phyloP scores from a whole-genome alignment of 345 rosid genomes.

The Hirschfeldia incana region DNA sequence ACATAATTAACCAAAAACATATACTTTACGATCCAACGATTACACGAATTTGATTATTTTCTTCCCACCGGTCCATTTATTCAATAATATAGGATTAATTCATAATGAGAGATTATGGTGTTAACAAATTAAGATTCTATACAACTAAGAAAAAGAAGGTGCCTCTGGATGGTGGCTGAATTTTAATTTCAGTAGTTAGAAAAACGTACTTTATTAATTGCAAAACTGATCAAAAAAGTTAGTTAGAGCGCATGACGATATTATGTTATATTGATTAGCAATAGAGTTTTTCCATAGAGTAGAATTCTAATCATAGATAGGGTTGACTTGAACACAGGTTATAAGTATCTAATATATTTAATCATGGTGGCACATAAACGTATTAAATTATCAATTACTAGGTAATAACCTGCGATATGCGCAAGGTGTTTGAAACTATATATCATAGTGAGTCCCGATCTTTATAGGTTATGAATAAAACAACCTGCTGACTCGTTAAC shows the following conservation, averaged over 20 bases:
- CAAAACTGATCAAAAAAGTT: background rate
- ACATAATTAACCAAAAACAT: constrained; percentile 4
- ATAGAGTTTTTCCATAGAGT: constrained; percentile 5
- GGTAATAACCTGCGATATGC: too few species aligned
- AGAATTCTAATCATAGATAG: background rate
- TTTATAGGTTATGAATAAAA: too few species aligned
- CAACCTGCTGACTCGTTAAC: too few species aligned
- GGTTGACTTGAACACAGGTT: constrained; percentile 9
- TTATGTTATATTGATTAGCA: background rate
- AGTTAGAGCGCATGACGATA: background rate
- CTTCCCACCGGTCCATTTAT: background rate
- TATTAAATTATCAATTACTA: background rate
- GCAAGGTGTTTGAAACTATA: too few species aligned
- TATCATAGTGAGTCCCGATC: too few species aligned
- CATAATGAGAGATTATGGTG: constrained; percentile 1
- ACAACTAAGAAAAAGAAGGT: background rate
- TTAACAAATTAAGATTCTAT: constrained; percentile 11
- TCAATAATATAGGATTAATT: background rate
- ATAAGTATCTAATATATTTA: background rate
- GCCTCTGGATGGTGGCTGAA: background rate
- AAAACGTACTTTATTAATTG: background rate
- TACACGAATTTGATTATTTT: constrained; percentile 12
- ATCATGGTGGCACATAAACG: background rate
- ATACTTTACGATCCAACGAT: constrained; percentile 16
- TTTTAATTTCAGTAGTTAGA: background rate